phyloP scores from a whole-genome alignment of 176 grass and related monocot species.

The Phyllostachys edulis region DNA sequence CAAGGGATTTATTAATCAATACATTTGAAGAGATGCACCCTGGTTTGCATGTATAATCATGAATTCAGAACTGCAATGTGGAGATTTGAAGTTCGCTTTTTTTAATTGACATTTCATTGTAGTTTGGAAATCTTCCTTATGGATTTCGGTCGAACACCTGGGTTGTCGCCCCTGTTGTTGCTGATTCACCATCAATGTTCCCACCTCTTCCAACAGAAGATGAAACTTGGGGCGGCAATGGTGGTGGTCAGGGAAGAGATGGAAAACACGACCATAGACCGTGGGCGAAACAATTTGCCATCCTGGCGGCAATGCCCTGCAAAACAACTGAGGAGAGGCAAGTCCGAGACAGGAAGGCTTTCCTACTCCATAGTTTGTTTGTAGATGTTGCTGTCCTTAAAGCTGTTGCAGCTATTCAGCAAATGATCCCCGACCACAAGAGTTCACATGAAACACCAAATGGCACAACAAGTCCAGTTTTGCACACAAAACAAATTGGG shows the following conservation, averaged over 20 bases:
- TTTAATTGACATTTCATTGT: conserved; percentile 15
- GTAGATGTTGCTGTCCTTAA: conserved; percentile 87
- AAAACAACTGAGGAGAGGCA: conserved; percentile 96
- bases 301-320: conserved; percentile 89
- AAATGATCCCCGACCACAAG: conserved; percentile 36
- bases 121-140: conserved; percentile 99
- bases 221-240: conserved; percentile 82
- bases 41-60: conserved; percentile 11
- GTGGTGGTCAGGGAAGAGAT: conserved; percentile 85
- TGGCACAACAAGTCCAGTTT: conserved; percentile 39
- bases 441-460: conserved; percentile 45
- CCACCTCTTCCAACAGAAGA: conserved; percentile 93
- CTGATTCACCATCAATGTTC: conserved; percentile 71
- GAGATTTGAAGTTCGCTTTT: conserved; percentile 19
- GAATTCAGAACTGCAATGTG: background rate
- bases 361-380: conserved; percentile 95
- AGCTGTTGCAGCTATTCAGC: conserved; percentile 80
- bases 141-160: conserved; percentile 99
- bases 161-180: conserved; percentile 72
- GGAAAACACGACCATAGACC: conserved; percentile 67
- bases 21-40: background rate
- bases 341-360: conserved; percentile 85
- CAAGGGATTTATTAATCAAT: background rate
- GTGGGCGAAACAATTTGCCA: conserved; percentile 82
- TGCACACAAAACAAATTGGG: conserved; percentile 61